Base-by-base conservation (phyloP, 1,139 yeast species). In the Yamadazyma conglobata region DNA sequence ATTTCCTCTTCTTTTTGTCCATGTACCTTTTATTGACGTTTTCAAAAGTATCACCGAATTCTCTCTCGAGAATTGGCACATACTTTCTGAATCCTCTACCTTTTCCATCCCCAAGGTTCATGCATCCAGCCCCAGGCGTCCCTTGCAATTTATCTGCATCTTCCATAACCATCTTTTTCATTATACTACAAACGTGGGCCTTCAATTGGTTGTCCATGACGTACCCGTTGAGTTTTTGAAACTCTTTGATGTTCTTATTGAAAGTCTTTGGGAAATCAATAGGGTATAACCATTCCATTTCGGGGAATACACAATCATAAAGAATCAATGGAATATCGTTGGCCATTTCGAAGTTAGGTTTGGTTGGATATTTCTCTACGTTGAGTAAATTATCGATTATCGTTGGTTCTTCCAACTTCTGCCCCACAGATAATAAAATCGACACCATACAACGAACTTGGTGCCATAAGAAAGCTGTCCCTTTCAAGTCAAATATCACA, bases 361-460 rank as follows among this genome's bases (percentile, higher is more conserved):
- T 77, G 14, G 76, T 61, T 0, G 95, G 88, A 34, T 61, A 73
- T 30, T 59, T 63, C 3, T 64, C 67, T 2, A 76, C 63, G 47
- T 89, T 72, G 34, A 89, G 54, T 38, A 93, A 60, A 1, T 77
- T 71, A 10, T 55, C 54, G 1, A 93, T 64, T 2, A 88, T 53
- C 0, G 58, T 52, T 0, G 86, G 79, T 0, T 54, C 39, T 55
- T 93, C 99, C 17, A 76, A 66, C 11, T 65, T 66, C 54, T 88
- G 96, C 1, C 96, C 98, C 4, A 89, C 77, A 15, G 82, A 58
- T 33, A 93, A 76, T 32, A 93, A 55, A 6, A 85, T 67, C 0
- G 95, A 95, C 60, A 88, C 76, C 95, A 93, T 91, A 44, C 95
- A 88, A 31, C 98, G 73, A 14, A 93, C 99, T 55, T 93, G 99